Base-by-base conservation (phyloP, 2,329 filamentous ascomycete genomes). In the Diaporthe capsici region DNA sequence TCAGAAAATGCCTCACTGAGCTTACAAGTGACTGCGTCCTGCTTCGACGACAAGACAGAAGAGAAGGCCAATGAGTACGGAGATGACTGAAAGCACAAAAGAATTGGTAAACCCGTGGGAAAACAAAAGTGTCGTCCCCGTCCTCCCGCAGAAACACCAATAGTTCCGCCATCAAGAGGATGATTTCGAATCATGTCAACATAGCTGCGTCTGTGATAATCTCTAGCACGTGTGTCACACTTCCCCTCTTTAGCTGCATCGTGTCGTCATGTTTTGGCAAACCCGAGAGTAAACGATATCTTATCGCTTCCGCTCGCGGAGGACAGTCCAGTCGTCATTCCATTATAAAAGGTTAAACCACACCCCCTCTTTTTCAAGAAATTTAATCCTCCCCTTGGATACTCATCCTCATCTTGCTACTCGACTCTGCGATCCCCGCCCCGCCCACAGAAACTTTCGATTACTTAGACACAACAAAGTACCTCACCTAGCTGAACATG, bases 251-350 rank as follows among this genome's bases (percentile, higher is more conserved):
- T 53, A 28, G 47, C 31, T 39, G 31, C 31, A 17, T 31, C 22
- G 47, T 53, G 65, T 68, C 65, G 65, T 68, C 63, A 68, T 68
- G 31, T 51, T 5, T 17, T 28, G 22, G 13, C 1, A 28, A 37
- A 39, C 12, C 34, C 22, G 25, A 28, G 17, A 68, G 31, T 53
- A 28, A 68, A 68, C n/a, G 20, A 68, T 68, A 68, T 63, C 60
- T 63, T 63, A 53, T 68, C 47, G 17, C 13, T 53, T 28, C 65
- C 31, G 47, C 47, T 68, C 22, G 20, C 65, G 31, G 65, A 68
- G 65, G 20, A 68, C 47, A 12, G 37, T 53, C 20, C 20, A 53
- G 63, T 6, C 47, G 31, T 53, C 44, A 51, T 10, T n/a, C 34
- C 12, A 6, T 17, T 53, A 53, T 68, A 68, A 68, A 68, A 68